phyloP scores from a whole-genome alignment of 2,329 filamentous ascomycete genomes.

The Blastomyces emzantsi region DNA sequence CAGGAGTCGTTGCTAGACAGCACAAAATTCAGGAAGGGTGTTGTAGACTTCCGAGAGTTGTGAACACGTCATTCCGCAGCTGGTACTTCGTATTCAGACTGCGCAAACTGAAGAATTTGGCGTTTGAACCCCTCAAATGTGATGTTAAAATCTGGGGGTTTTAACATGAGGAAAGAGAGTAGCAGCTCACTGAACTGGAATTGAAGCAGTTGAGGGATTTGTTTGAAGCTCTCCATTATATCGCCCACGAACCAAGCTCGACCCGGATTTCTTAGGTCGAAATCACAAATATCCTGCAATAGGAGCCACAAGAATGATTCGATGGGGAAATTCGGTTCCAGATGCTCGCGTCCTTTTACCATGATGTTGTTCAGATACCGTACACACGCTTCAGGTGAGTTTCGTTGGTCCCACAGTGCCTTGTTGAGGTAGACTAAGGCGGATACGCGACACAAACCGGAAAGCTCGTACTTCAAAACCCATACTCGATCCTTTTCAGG shows the following conservation, averaged over 20 bases:
- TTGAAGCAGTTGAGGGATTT: slow-evolving; percentile 29
- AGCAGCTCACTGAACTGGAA: slow-evolving; percentile 35
- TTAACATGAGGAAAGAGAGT: slow-evolving; percentile 30
- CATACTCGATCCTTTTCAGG: slow-evolving; percentile 30
- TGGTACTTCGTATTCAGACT: not conserved
- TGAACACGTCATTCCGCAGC: not conserved
- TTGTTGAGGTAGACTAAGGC: slow-evolving; percentile 33
- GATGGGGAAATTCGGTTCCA: slow-evolving; percentile 30
- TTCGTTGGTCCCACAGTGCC: slow-evolving; percentile 29
- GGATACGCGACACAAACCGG: slow-evolving; percentile 30
- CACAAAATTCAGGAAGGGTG: not conserved
- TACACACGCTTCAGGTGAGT: slow-evolving; percentile 23
- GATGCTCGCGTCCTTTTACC: slow-evolving; percentile 22
- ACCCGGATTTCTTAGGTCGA: slow-evolving; percentile 29
- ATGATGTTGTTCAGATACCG: slow-evolving; percentile 28
- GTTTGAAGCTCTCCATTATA: slow-evolving; percentile 28
- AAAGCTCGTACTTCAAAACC: slow-evolving; percentile 27
- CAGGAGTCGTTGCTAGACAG: not conserved
- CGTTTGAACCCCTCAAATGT: slow-evolving; percentile 27
- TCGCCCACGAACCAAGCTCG: slow-evolving; percentile 32
- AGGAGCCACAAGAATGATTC: slow-evolving; percentile 36
- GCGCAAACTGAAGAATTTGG: slow-evolving; percentile 18
- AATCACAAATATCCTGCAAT: slow-evolving; percentile 29
- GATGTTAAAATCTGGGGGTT: slow-evolving; percentile 23
- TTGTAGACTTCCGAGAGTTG: not conserved